Base-by-base conservation (phyloP, 257 asterid species). In the Scutellaria baicalensis region DNA sequence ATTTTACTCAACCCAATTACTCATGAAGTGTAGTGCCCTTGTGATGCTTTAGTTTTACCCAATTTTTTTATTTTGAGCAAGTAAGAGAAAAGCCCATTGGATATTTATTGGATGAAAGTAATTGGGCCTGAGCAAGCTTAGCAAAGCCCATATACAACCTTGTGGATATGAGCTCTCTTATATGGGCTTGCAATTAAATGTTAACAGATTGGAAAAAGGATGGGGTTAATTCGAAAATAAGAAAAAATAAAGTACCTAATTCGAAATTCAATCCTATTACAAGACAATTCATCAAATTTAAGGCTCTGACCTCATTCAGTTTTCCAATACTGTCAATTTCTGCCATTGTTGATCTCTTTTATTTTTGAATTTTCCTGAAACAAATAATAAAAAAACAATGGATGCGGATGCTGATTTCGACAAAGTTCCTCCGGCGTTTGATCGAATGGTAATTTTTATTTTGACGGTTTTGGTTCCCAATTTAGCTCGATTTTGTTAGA, bases 341-440 rank as follows among this genome's bases (percentile, higher is more conserved):
- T 44, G 35, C 51, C 8, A 11, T 9, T 61, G 42, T 59, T 11
- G 42, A 52, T 52, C 71, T 68, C 48, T 44, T 56, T 27, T 60
- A 10, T 11, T 21, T 33, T 21, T 14, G 0, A 16, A n/a, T 14
- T 20, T 13, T 35, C 8, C 35, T 35, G 13, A 17, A 51, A 48
- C 49, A 10, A 6, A 0, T 10, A 12, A 14, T 1, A 21, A 9
- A 20, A 27, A 16, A 48, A 65, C 65, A 49, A 83, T 82, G 91
- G 89, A 73, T 70, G 73, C 75, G n/a, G 88, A 82, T 59, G 77
- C 79, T 45, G 85, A 73, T 64, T 69, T 68, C 70, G 82, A 68
- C 49, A 82, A 51, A 40, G 71, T 66, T 42, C 80, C 78, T 69
- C 84, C 85, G 31, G 66, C 88, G 40, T 85, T 84, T 70, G 87